These are phyloP conservation scores for Nidularia pulvinata DNA, from an alignment of 768 basidiomycete genomes.

Conservation along the genomic window DNA sequence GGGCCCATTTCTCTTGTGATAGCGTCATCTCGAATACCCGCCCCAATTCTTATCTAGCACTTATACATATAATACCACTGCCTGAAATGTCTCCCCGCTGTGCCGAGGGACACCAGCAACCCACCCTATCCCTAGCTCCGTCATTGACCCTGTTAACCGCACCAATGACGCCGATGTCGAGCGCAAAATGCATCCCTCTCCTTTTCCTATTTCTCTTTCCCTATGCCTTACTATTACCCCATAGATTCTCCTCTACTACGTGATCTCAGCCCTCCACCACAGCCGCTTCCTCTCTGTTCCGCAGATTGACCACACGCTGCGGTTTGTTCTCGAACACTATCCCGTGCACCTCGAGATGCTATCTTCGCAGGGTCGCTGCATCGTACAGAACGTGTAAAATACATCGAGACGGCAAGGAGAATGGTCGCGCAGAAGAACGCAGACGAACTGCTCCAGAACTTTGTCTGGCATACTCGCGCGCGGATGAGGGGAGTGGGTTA, in stretches of 20 bases:
- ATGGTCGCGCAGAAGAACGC: constrained; percentile 82
- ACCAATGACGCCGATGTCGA: constrained; percentile 75
- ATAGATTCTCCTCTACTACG: constrained; percentile 78
- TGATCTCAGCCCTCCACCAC: constrained; percentile 77
- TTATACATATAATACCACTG: too few species aligned
- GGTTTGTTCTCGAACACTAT: constrained; percentile 57
- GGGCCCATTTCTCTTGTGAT: too few species aligned
- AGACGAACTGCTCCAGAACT: constrained; percentile 92
- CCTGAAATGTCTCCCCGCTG: constrained; percentile 65
- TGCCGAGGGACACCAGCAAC: constrained; percentile 59
- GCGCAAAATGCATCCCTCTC: constrained; percentile 53
- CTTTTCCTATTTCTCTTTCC: neutral
- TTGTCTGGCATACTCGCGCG: constrained; percentile 76
- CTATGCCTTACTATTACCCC: neutral
- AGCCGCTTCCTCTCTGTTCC: constrained; percentile 79
- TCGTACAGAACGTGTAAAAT: constrained; percentile 72
- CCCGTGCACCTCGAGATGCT: constrained; percentile 67
- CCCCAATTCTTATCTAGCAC: too few species aligned
- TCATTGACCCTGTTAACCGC: constrained; percentile 67
- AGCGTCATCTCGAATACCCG: too few species aligned
- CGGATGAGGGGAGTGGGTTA: constrained; percentile 31
- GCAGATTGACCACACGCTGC: constrained; percentile 76
- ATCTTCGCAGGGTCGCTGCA: constrained; percentile 72
- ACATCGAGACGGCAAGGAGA: constrained; percentile 68
- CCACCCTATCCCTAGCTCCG: constrained; percentile 55